Conservation (phyloP, 305 asterid genomes). For the Lippia alba region DNA sequence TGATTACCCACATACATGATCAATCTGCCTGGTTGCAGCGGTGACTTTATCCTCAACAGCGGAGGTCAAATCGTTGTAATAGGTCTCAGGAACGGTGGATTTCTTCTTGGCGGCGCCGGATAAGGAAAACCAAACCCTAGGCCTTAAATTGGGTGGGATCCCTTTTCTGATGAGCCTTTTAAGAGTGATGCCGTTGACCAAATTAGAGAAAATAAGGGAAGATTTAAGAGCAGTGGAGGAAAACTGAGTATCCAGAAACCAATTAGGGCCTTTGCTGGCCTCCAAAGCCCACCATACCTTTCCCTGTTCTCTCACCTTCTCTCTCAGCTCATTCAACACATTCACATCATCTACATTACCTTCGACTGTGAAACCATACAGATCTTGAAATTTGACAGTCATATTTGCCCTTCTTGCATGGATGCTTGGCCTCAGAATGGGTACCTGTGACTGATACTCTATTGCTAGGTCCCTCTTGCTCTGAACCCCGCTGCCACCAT, state of each 20-base stretch:
- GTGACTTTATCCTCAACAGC: constrained; percentile 83
- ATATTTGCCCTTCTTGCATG: constrained; percentile 70
- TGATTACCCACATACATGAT: constrained; percentile 62
- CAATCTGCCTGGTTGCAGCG: constrained; percentile 93
- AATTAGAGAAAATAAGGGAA: constrained; percentile 68
- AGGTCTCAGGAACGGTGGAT: constrained; percentile 91
- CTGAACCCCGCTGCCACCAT: constrained; percentile 40
- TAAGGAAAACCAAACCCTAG: constrained; percentile 89
- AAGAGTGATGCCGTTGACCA: constrained; percentile 81
- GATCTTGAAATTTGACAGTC: constrained; percentile 78
- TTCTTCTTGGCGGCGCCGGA: constrained; percentile 98
- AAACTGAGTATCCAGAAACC: constrained; percentile 63
- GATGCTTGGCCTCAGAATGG: constrained; percentile 73
- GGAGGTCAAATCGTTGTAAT: constrained; percentile 69
- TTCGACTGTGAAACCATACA: constrained; percentile 74
- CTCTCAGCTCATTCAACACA: constrained; percentile 79
- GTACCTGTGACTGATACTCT: constrained; percentile 62
- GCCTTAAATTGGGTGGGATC: constrained; percentile 82
- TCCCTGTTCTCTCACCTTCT: constrained; percentile 77
- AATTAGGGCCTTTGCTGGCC: constrained; percentile 80
- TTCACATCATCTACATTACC: constrained; percentile 86
- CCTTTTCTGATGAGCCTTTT: constrained; percentile 88
- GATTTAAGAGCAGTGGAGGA: constrained; percentile 46
- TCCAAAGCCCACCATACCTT: constrained; percentile 92
- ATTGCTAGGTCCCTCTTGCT: constrained; percentile 52